These are phyloP conservation scores for Lactifluus piperatus DNA, from an alignment of 768 basidiomycete species.

Conservation along the genomic window DNA sequence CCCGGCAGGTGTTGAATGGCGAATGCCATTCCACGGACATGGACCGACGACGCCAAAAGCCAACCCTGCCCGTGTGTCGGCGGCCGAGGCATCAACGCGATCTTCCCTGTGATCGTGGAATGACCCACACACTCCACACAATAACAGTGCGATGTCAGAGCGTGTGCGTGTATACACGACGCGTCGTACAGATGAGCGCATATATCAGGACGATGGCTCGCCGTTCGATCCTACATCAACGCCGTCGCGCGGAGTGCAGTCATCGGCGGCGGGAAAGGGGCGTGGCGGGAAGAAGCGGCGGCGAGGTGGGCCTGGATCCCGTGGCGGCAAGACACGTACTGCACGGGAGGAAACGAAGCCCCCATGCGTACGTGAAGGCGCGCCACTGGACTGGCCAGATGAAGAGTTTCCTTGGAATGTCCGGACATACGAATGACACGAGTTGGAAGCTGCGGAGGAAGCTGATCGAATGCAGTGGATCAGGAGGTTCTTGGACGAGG, in stretches of 20 bases:
- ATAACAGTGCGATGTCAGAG: constrained; percentile 39
- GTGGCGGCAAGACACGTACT: constrained; percentile 5
- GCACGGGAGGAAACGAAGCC: not conserved
- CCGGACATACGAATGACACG: constrained; percentile 45
- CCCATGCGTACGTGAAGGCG: constrained; percentile 3
- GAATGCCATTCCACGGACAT: constrained; percentile 35
- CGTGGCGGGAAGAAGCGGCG: constrained; percentile 41
- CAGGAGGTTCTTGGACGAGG: constrained; percentile 62
- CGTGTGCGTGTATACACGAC: constrained; percentile 26
- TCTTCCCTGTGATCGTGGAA: constrained; percentile 38
- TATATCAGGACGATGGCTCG: constrained; percentile 33
- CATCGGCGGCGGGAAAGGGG: constrained; percentile 31
- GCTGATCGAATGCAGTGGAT: constrained; percentile 58
- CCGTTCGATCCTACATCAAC: constrained; percentile 76
- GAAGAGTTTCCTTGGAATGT: constrained; percentile 70
- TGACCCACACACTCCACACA: constrained; percentile 41
- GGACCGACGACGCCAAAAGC: constrained; percentile 40
- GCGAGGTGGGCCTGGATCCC: constrained; percentile 25
- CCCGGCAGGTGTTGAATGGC: constrained; percentile 31
- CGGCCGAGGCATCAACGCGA: constrained; percentile 25
- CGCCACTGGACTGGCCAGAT: constrained; percentile 71
- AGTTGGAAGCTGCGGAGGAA: constrained; percentile 43
- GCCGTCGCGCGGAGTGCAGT: constrained; percentile 64
- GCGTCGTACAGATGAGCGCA: constrained; percentile 17
- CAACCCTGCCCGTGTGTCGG: constrained; percentile 4